Percentiles rank a stretch among this genome's conserved stretches.
Conservation (phyloP, 192 early-diverging fungal species). For the Rhizophagus sp. region DNA sequence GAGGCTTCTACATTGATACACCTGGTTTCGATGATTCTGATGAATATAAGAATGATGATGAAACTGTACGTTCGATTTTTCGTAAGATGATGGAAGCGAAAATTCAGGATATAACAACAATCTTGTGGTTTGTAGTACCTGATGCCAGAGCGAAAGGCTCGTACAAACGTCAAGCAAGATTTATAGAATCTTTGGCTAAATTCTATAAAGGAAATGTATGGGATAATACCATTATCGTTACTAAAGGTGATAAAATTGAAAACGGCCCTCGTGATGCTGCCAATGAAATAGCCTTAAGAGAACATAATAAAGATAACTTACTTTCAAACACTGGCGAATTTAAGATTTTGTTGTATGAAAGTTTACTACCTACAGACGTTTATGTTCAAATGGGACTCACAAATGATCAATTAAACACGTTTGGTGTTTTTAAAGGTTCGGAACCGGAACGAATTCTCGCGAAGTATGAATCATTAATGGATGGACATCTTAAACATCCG, state of each 20-base stretch:
- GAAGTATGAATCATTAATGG: neutral
- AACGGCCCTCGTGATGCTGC: conserved; percentile 20
- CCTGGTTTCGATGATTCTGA: conserved; percentile 29
- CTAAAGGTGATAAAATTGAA: conserved; percentile 13
- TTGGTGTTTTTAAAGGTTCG: conserved; percentile 5
- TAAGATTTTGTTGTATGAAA: conserved; percentile 17
- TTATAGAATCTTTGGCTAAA: conserved; percentile 22
- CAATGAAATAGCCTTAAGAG: neutral
- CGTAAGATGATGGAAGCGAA: neutral
- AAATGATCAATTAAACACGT: conserved; percentile 3
- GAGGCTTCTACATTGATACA: conserved; percentile 31
- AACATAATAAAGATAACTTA: no score
- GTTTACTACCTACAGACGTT: neutral
- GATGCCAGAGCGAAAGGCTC: conserved; percentile 2
- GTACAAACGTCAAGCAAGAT: conserved; percentile 18
- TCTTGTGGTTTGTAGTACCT: conserved; percentile 25
- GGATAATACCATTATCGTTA: conserved; percentile 32
- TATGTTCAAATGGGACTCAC: neutral
- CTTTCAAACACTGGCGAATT: neutral
- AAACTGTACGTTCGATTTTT: conserved; percentile 12
- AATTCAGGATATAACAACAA: conserved; percentile 21
- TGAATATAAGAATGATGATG: conserved; percentile 16
- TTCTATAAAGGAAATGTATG: conserved; percentile 26
- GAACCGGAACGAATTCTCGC: conserved; percentile 13
- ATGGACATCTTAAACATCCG: neutral